These are phyloP conservation scores for Picochlorum costavermella DNA, from an alignment of 139 green algal genomes.

Conservation along the genomic window DNA sequence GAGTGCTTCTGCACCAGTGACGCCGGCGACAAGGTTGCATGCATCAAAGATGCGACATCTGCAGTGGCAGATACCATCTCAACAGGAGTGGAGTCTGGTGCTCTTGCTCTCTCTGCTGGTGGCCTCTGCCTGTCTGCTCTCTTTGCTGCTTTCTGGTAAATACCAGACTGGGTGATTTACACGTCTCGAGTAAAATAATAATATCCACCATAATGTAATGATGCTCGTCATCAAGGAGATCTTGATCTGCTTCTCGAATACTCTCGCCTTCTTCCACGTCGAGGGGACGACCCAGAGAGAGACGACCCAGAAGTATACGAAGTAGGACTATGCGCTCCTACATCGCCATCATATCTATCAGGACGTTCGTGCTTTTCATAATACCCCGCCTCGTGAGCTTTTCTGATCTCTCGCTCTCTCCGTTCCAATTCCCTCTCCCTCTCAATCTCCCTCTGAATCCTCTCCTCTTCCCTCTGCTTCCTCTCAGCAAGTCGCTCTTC, in stretches of 20 bases:
- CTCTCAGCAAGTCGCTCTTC: conserved; percentile 36
- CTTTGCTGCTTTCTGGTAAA: no score
- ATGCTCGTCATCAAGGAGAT: background rate
- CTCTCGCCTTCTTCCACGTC: background rate
- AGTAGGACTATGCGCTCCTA: background rate
- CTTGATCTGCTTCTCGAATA: background rate
- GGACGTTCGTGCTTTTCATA: conserved; percentile 1
- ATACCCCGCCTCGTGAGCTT: conserved; percentile 1
- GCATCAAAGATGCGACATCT: background rate
- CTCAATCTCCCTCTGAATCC: conserved; percentile 2
- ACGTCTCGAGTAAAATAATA: background rate
- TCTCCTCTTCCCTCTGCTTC: conserved; percentile 38
- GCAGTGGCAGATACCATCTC: background rate
- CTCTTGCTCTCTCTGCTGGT: no score
- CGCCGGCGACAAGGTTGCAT: background rate
- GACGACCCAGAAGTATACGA: background rate
- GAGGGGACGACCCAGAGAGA: background rate
- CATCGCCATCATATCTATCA: background rate
- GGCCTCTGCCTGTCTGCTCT: no score
- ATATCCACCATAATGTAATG: background rate
- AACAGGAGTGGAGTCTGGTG: background rate
- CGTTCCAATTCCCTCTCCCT: conserved; percentile 9
- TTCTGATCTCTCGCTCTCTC: background rate
- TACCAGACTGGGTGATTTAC: no score
- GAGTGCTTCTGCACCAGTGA: conserved; percentile 3